These are phyloP conservation scores for Emericellopsis atlantica DNA, from an alignment of 2,329 filamentous ascomycete species.

Conservation along the genomic window DNA sequence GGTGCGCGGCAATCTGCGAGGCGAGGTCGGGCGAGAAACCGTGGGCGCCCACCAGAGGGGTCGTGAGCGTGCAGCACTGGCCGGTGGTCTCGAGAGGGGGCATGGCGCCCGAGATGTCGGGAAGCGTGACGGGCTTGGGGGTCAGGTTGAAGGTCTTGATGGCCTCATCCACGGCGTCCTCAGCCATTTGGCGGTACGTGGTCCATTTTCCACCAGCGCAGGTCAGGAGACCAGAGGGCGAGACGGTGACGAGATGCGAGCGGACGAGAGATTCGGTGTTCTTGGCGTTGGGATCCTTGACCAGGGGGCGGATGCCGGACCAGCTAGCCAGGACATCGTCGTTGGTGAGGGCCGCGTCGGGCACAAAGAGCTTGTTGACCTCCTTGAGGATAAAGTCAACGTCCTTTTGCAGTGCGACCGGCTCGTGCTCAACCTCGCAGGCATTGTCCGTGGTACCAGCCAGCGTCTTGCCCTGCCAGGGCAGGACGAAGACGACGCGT, in stretches of 20 bases:
- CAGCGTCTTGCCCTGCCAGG: slow-evolving; percentile 79
- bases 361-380: slow-evolving; percentile 62
- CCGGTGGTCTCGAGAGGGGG: slow-evolving; percentile 44
- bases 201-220: slow-evolving; percentile 83
- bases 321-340: slow-evolving; percentile 70
- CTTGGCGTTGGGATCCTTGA: slow-evolving; percentile 68
- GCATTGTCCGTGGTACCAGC: slow-evolving; percentile 73
- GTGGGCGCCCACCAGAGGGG: slow-evolving; percentile 65
- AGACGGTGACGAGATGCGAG: slow-evolving; percentile 68
- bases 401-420: slow-evolving; percentile 62
- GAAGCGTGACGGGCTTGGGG: slow-evolving; percentile 36
- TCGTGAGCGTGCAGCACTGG: slow-evolving; percentile 60
- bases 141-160: slow-evolving; percentile 52
- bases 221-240: slow-evolving; percentile 62
- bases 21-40: slow-evolving; percentile 37
- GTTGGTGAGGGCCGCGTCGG: slow-evolving; percentile 62
- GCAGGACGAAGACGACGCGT: slow-evolving; percentile 79
- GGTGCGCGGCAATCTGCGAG: slow-evolving; percentile 21
- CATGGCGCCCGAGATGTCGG: slow-evolving; percentile 52
- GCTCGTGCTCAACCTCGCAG: slow-evolving; percentile 54
- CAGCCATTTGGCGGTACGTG: slow-evolving; percentile 79
- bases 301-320: slow-evolving; percentile 69
- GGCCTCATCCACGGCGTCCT: slow-evolving; percentile 73
- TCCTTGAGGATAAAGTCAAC: slow-evolving; percentile 75
- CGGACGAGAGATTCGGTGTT: slow-evolving; percentile 76